phyloP scores from a whole-genome alignment of 2,329 filamentous ascomycete species.

The Leptoxyphium fumago region DNA sequence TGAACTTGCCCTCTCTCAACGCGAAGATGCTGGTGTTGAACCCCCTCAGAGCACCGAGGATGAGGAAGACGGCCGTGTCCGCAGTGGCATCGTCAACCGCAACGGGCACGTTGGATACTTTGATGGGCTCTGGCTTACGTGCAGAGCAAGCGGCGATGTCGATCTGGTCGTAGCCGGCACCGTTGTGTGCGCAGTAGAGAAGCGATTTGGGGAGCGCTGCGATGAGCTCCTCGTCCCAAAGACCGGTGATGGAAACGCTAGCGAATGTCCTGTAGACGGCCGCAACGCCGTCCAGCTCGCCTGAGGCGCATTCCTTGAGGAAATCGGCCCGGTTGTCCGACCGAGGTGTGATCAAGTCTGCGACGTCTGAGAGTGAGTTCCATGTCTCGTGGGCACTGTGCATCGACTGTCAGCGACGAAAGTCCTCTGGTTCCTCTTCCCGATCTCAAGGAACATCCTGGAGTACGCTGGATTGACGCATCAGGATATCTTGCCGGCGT shows the following conservation, averaged over 20 bases:
- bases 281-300: conserved; percentile 49
- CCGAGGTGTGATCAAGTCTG: conserved; percentile 48
- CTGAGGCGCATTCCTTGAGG: conserved; percentile 50
- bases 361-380: conserved; percentile 44
- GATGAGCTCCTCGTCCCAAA: conserved; percentile 57
- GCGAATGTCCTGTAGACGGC: conserved; percentile 58
- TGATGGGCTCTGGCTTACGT: conserved; percentile 38
- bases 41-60: conserved; percentile 64
- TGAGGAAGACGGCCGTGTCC: conserved; percentile 65
- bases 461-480: too few relatives aligned
- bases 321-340: conserved; percentile 52
- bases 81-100: conserved; percentile 74
- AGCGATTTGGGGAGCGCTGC: conserved; percentile 27
- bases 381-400: conserved; percentile 50
- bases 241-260: conserved; percentile 50
- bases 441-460: too few relatives aligned
- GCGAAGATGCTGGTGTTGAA: conserved; percentile 52
- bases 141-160: conserved; percentile 57
- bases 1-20: conserved; percentile 54
- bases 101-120: conserved; percentile 67
- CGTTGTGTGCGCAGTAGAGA: conserved; percentile 29
- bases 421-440: too few relatives aligned
- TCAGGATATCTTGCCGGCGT: too few relatives aligned
- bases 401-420: background rate
- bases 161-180: conserved; percentile 76